Evolutionary conservation across 2,329 filamentous ascomycete genomes (phyloP).

Genomic region (Ramularia endophylla): DNA sequence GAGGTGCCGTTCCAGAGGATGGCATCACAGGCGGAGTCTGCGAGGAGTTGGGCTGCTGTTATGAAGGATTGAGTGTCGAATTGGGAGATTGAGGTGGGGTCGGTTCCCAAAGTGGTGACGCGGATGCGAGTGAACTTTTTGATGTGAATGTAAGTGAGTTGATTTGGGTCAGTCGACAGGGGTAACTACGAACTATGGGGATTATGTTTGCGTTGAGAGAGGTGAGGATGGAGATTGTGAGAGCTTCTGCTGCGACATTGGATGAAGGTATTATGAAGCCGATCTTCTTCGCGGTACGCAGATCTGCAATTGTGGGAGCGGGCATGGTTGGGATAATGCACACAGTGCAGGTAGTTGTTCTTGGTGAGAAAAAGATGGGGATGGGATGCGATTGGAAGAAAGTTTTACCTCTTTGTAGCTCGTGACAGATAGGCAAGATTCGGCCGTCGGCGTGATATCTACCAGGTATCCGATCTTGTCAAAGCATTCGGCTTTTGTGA

Average conservation of each 20-base stretch:
- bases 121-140: conserved; percentile 36
- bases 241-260: conserved; percentile 41
- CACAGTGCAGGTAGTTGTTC: no score
- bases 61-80: conserved; percentile 28
- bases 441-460: no score
- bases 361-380: no score
- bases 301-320: conserved; percentile 11
- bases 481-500: no score
- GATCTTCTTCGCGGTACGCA: conserved; percentile 22
- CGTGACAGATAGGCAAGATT: no score
- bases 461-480: no score
- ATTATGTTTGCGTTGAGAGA: conserved; percentile 31
- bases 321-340: conserved; percentile 9
- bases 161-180: neutral
- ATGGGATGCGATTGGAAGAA: no score
- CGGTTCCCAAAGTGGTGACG: conserved; percentile 36
- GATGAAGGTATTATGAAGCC: conserved; percentile 42
- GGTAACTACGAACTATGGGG: conserved; percentile 9
- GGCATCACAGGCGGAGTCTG: conserved; percentile 25
- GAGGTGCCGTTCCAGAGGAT: conserved; percentile 31
- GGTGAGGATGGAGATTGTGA: conserved; percentile 35
- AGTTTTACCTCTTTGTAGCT: no score
- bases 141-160: neutral
- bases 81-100: conserved; percentile 28
- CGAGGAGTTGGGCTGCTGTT: conserved; percentile 26